Conservation (phyloP, 2,329 filamentous ascomycete species). For the Penicillium expansum region DNA sequence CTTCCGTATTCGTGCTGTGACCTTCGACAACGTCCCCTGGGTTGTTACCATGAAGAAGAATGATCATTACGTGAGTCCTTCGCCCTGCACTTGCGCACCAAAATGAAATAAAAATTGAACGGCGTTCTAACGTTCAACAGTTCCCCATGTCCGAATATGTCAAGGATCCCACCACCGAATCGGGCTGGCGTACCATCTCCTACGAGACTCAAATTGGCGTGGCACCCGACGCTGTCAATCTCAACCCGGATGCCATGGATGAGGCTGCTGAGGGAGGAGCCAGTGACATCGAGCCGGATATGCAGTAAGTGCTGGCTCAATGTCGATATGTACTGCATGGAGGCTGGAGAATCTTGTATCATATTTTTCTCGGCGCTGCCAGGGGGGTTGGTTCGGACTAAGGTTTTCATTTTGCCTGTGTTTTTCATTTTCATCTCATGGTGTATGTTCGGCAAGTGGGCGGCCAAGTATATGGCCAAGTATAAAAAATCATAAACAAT, state of each 20-base stretch:
- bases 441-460: background rate
- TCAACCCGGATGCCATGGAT: slow-evolving; percentile 50
- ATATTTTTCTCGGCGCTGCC: slow-evolving; percentile 8
- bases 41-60: slow-evolving; percentile 99
- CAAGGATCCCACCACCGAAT: slow-evolving; percentile 52
- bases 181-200: slow-evolving; percentile 58
- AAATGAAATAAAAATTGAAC: background rate
- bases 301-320: slow-evolving; percentile 6
- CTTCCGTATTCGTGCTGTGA: slow-evolving; percentile 95
- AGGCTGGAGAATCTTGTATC: slow-evolving; percentile 2
- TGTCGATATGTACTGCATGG: background rate
- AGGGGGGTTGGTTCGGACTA: background rate
- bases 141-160: slow-evolving; percentile 66
- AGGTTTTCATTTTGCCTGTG: background rate
- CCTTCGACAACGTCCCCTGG: slow-evolving; percentile 97
- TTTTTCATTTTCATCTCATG: background rate
- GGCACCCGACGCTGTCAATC: slow-evolving; percentile 39
- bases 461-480: background rate
- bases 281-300: slow-evolving; percentile 41
- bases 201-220: slow-evolving; percentile 47
- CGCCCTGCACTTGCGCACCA: background rate
- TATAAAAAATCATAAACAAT: slow-evolving; percentile 3
- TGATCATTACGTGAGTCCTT: slow-evolving; percentile 73
- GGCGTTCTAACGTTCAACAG: slow-evolving; percentile 23
- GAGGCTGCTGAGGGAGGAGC: slow-evolving; percentile 37